Evolutionary conservation across 2,329 filamentous ascomycete genomes (phyloP), one percentile per base, ranked within the genome.

Genomic region (Neofusicoccum ribis): DNA sequence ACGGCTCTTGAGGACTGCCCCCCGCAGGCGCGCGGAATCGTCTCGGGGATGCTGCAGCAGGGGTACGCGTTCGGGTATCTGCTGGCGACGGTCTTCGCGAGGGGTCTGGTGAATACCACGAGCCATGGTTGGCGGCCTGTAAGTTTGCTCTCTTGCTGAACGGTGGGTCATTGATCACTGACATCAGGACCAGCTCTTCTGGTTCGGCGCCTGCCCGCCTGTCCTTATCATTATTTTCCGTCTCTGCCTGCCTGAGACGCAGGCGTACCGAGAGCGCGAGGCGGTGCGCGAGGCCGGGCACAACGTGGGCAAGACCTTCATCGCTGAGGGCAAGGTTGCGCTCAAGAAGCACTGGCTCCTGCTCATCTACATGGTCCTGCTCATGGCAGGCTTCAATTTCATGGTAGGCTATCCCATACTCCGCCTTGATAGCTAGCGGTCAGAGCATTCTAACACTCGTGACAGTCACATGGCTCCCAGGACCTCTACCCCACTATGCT

Each of bases 351-450:
- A 96, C 77, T 96, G 93, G 93, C 69, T 92, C 14, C 78, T 96
- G 2, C 82, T 97, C 64, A 81, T 88, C 41, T 97, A 97, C 78
- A 82, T 96, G 65, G 91, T 96, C 6, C 81, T 96, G 20, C 82
- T 96, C 44, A 96, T 96, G 91, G 89, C 91, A 1, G 92, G 92
- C 3, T 95, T 96, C 82, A 96, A 96, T 79, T 96, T 95, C 74
- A 93, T 95, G 90, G 52, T 58, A 15, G 11, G 23, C 43, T 6
- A 8, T 12, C 7, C 80, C 17, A 41, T 14, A 51, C 15, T 39
- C 52, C 34, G 44, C 27, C 27, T 31, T 31, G 5, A 5, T 5
- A 31, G 9, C 43, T 44, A 56, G 73, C 58, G 3, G 31, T 59
- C 6, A 56, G 7, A 61, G 47, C 65, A 79, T 77, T 12, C 47